Base-by-base conservation (phyloP, 345 rosid genomes). In the Dipteronia sinensis region DNA sequence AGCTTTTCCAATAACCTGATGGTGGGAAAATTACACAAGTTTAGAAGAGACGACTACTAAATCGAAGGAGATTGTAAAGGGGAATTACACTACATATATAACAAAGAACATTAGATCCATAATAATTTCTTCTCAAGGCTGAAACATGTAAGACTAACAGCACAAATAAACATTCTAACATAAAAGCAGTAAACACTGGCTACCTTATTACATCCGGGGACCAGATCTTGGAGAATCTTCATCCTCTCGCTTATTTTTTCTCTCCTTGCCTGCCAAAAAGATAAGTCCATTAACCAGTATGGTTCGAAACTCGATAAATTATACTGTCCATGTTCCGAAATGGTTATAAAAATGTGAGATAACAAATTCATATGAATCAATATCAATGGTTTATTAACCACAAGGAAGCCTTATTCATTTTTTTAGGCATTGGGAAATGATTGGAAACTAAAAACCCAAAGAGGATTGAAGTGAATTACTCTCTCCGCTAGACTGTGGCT, bases 401-500 rank as follows among this genome's bases (percentile, higher is more conserved):
- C 20, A 55, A 1, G 31, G 31, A 69, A 47, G 63, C 67, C 46
- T 53, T 20, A 23, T 46, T 17, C 56, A 63, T 69, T 61, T 25
- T 11, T 31, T 22, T 42, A 69, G 42, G 34, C 46, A 58, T 20
- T 29, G 34, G 51, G 34, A 58, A 31, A 58, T 8, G 4, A 73
- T 44, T 27, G 19, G 66, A 40, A 79, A 42, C 53, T 34, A 64
- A 17, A 56, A 66, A 73, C 29, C 19, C 58, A 34, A 42, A 63
- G 49, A 76, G 74, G 76, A 55, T 47, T 34, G 15, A 69, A 81
- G 81, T 63, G 71, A 83, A 67, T 86, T 91, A 94, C 99, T 85
- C 98, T 86, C 84, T 96, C 99, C 29, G 99, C 98, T 69, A 96
- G 86, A 87, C 99, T 96, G 83, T 96, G 99, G 75, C 97, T 95